Conservation (phyloP, 257 asterid species). For the Gardenia jasminoides region DNA sequence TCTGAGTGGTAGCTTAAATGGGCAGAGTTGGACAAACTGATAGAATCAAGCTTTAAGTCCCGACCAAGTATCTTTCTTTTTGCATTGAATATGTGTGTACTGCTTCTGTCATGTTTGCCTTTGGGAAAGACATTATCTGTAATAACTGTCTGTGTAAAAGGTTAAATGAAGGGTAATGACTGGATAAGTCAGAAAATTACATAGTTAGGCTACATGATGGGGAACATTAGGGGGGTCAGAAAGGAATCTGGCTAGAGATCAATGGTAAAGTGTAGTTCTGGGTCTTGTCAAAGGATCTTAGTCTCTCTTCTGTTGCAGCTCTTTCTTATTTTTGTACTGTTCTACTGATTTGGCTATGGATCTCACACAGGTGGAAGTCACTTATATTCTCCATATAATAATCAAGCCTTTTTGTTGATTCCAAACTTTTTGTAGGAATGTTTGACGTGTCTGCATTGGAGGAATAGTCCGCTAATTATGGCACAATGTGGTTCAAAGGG, state of each 20-base stretch:
- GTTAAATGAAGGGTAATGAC: not conserved
- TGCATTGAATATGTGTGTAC: not conserved
- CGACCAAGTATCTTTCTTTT: not conserved
- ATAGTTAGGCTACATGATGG: not conserved
- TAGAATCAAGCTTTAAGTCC: not conserved
- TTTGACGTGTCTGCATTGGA: conserved; percentile 74
- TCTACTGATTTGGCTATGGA: not conserved
- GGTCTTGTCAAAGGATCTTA: not conserved
- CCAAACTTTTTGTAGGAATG: conserved; percentile 56
- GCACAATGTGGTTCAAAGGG: conserved; percentile 99
- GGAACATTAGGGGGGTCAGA: not conserved
- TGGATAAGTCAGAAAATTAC: not conserved
- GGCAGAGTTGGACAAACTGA: not conserved
- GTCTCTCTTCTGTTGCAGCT: not conserved
- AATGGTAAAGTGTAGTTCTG: not conserved
- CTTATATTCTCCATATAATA: not conserved
- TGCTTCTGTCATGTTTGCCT: not conserved
- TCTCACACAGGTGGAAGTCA: not conserved
- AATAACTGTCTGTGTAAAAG: not conserved
- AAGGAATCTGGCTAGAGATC: not conserved
- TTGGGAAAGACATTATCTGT: not conserved
- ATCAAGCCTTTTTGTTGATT: not conserved
- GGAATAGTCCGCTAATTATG: conserved; percentile 96
- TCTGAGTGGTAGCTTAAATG: not conserved
- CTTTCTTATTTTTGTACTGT: not conserved